These are phyloP conservation scores for Cladosporium velox DNA, from an alignment of 2,329 filamentous ascomycete genomes.

Conservation along the genomic window DNA sequence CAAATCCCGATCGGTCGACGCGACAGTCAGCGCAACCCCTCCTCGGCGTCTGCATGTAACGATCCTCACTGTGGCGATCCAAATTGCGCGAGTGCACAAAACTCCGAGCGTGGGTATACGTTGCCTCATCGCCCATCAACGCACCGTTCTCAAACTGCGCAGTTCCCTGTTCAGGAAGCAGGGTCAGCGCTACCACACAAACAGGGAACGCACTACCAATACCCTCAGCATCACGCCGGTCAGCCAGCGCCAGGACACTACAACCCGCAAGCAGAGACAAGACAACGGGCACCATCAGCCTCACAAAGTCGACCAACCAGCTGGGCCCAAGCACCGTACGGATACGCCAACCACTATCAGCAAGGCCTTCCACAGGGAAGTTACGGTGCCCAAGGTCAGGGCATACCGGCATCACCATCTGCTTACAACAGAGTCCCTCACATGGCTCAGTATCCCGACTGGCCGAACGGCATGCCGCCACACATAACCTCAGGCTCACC, in stretches of 20 bases:
- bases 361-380: not conserved
- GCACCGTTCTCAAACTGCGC: slow-evolving; percentile 22
- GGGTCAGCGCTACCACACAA: slow-evolving; percentile 22
- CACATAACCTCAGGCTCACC: slow-evolving; percentile 14
- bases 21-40: slow-evolving; percentile 26
- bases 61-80: slow-evolving; percentile 49
- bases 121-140: slow-evolving; percentile 23
- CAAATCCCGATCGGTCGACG: slow-evolving; percentile 29
- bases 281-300: slow-evolving; percentile 24
- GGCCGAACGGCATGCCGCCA: slow-evolving; percentile 22
- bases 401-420: slow-evolving; percentile 33
- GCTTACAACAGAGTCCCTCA: slow-evolving; percentile 26
- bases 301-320: slow-evolving; percentile 29
- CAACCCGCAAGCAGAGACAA: slow-evolving; percentile 18
- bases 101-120: slow-evolving; percentile 31
- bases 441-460: slow-evolving; percentile 18
- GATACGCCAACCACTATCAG: not conserved
- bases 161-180: slow-evolving; percentile 24
- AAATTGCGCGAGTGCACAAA: slow-evolving; percentile 32
- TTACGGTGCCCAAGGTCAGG: slow-evolving; percentile 23
- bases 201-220: slow-evolving; percentile 25
- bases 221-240: slow-evolving; percentile 17
- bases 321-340: slow-evolving; percentile 22
- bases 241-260: slow-evolving; percentile 1
- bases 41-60: slow-evolving; percentile 46